Conservation (phyloP, 1,139 yeast genomes). For the Candida freyschussii region DNA sequence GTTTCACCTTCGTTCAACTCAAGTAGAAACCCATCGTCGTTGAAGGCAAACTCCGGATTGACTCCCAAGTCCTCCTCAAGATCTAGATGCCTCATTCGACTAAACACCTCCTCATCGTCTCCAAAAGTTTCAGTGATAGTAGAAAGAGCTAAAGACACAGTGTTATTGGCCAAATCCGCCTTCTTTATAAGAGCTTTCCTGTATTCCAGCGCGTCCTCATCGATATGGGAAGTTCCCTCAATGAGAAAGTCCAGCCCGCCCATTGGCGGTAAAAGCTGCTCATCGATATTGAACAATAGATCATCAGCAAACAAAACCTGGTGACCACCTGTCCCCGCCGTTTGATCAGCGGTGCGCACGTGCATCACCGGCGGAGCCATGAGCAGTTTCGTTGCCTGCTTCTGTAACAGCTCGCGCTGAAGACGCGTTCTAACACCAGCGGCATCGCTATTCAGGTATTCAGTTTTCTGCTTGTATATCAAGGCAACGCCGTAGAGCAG, state of each 20-base stretch:
- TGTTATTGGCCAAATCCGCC: conserved; percentile 20
- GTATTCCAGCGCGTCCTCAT: not conserved
- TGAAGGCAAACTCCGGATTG: conserved; percentile 24
- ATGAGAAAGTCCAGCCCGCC: conserved; percentile 17
- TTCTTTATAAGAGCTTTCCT: conserved; percentile 14
- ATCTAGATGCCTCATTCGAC: too few relatives aligned
- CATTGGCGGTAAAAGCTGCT: conserved; percentile 28
- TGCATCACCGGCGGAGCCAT: conserved; percentile 11
- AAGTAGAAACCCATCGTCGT: conserved; percentile 24
- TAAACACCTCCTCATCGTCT: too few relatives aligned
- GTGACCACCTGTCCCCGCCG: not conserved
- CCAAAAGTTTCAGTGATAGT: conserved; percentile 1
- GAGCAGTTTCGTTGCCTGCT: conserved; percentile 8
- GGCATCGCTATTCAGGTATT: conserved; percentile 38
- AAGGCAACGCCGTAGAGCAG: conserved; percentile 55
- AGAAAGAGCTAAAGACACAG: conserved; percentile 9
- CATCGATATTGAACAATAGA: conserved; percentile 36
- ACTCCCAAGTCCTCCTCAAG: conserved; percentile 16
- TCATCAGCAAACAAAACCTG: conserved; percentile 35
- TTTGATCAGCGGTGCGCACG: not conserved
- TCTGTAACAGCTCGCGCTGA: conserved; percentile 22
- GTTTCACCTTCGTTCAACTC: conserved; percentile 8
- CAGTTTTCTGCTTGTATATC: conserved; percentile 47
- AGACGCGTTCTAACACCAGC: conserved; percentile 28
- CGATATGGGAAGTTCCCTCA: not conserved